Evolutionary conservation across 148 eudicot species (phyloP).

Genomic region (Vaccinium corymbosum): DNA sequence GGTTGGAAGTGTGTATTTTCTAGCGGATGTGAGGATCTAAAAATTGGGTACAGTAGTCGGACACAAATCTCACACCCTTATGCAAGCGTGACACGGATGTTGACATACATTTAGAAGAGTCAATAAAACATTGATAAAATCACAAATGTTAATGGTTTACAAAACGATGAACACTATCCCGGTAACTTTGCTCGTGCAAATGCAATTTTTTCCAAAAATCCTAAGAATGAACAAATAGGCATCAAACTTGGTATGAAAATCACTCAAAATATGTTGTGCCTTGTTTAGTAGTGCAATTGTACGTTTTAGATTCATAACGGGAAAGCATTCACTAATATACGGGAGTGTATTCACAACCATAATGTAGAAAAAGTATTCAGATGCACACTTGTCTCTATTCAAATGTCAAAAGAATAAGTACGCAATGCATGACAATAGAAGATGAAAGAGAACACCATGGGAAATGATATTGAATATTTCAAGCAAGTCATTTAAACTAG

Average conservation of each 20-base stretch:
- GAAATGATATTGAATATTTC: neutral
- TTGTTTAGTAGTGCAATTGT: neutral
- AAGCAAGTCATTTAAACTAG: neutral
- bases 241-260: neutral
- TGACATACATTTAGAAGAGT: neutral
- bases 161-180: neutral
- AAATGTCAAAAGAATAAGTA: neutral
- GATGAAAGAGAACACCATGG: neutral
- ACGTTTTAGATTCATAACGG: neutral
- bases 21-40: neutral
- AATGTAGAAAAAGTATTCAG: neutral
- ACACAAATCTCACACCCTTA: neutral
- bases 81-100: neutral
- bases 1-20: neutral
- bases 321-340: neutral
- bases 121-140: neutral
- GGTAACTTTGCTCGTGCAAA: neutral
- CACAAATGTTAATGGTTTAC: neutral
- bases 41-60: neutral
- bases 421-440: neutral
- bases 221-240: neutral
- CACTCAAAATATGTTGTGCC: neutral
- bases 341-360: neutral
- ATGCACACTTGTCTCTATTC: neutral
- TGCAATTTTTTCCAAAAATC: neutral